These are phyloP conservation scores for Talaromyces sp. DNA, from an alignment of 2,329 filamentous ascomycete species.

Conservation along the genomic window DNA sequence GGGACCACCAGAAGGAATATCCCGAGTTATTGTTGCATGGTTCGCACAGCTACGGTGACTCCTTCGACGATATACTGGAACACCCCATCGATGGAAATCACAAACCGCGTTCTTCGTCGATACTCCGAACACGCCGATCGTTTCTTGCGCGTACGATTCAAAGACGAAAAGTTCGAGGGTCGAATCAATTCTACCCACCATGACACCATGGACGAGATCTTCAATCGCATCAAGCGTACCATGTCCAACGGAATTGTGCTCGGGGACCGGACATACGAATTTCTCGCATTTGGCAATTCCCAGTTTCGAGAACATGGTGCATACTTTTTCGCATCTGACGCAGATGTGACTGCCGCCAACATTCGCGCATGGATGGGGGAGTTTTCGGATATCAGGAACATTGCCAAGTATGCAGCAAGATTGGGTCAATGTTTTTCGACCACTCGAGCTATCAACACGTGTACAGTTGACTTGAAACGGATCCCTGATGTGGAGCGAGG, in stretches of 20 bases:
- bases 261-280: conserved; percentile 78
- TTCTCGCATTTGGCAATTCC: conserved; percentile 92
- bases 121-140: conserved; percentile 69
- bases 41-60: conserved; percentile 76
- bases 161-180: conserved; percentile 69
- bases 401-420: conserved; percentile 88
- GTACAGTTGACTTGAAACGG: conserved; percentile 57
- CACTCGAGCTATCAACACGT: conserved; percentile 69
- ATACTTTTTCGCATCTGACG: conserved; percentile 81
- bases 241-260: conserved; percentile 77
- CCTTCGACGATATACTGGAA: conserved; percentile 78
- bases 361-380: conserved; percentile 87
- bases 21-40: conserved; percentile 70
- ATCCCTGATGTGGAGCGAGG: conserved; percentile 70
- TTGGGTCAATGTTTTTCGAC: conserved; percentile 96
- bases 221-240: conserved; percentile 68
- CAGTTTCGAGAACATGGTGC: conserved; percentile 89
- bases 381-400: conserved; percentile 73
- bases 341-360: conserved; percentile 65
- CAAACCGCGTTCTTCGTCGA: conserved; percentile 79
- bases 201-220: conserved; percentile 66
- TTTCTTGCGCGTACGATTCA: conserved; percentile 87
- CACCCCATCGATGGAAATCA: conserved; percentile 77
- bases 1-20: conserved; percentile 54
- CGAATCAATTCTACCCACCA: conserved; percentile 59